Evolutionary conservation across 495 filamentous ascomycete genomes (phyloP), one percentile per base, ranked within the genome.

Genomic region (Trichoderma erinaceum): DNA sequence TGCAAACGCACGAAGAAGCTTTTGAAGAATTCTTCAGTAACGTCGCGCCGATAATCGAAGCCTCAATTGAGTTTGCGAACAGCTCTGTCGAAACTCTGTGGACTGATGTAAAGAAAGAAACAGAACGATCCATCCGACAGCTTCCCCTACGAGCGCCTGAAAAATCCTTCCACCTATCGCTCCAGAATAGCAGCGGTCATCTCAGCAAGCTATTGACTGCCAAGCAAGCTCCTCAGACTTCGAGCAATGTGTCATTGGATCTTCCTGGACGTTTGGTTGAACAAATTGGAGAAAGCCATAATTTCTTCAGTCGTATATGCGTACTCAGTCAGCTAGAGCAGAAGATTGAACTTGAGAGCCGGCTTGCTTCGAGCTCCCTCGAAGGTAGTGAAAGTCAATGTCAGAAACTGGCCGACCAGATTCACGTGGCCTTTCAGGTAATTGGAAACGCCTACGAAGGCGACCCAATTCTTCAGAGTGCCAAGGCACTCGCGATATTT

Each of bases 401-500:
- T 66, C 44, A 74, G 0, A 29, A 72, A 2, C 48, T 85, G 2
- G 75, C 78, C 3, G 16, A 69, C 0, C 66, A 73, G 4, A 83
- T 89, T 6, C 41, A 70, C 0, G 29, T 67, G 0, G 80, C 82
- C 43, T 65, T 86, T 0, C 35, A 66, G 11, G 74, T 78, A 23
- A 75, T 69, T 38, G 48, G 48, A 6, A 69, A 70, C 18, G 72
- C 74, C 8, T 88, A 87, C 69, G 75, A 81, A 11, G 70, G 66
- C 4, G 77, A 85, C 48, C 74, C 77, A 0, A 80, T 80, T 63
- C 76, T 83, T 56, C 80, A 77, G 72, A 83, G 82, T 61, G 61
- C 71, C 32, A 72, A 81, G 46, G 74, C 84, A 7, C 71, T 84
- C 46, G 74, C 73, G 16, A 27, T 78, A 4, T 76, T 85, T 56